phyloP scores from a whole-genome alignment of 345 rosid species.

The Moricandia arvensis region DNA sequence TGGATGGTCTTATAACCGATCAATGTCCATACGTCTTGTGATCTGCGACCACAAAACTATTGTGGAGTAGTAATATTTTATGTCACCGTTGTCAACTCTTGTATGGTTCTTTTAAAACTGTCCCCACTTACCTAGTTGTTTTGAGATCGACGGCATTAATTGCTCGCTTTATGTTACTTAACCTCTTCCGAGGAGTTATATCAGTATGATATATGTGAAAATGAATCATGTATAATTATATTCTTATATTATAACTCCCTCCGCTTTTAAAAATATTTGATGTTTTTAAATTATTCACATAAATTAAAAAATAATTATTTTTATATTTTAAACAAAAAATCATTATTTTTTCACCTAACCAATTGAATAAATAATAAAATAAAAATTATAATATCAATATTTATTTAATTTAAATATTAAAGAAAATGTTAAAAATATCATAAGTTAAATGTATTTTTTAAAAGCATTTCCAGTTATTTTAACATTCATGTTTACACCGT shows the following conservation, averaged over 20 bases:
- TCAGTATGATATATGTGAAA: neutral
- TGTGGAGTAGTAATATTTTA: neutral
- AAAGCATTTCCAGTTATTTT: too few species aligned
- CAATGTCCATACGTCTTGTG: neutral
- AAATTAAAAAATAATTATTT: too few species aligned
- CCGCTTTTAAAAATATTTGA: too few species aligned
- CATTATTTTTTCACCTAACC: too few species aligned
- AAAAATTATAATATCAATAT: too few species aligned
- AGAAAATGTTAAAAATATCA: too few species aligned
- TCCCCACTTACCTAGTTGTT: slow-evolving; percentile 38
- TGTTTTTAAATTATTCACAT: too few species aligned
- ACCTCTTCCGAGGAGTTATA: neutral
- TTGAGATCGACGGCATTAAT: slow-evolving; percentile 29
- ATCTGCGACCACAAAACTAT: slow-evolving; percentile 21
- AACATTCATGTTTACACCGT: too few species aligned
- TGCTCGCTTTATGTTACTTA: neutral
- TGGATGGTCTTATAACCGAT: neutral
- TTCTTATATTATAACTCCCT: neutral
- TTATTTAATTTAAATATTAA: too few species aligned
- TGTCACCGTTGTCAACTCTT: slow-evolving; percentile 31
- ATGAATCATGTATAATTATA: neutral
- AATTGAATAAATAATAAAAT: too few species aligned
- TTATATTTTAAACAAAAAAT: too few species aligned
- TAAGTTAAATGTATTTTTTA: too few species aligned
- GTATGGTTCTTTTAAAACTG: slow-evolving; percentile 16